Evolutionary conservation across 345 rosid species (phyloP).

Genomic region (Eucalyptus tenuipes): DNA sequence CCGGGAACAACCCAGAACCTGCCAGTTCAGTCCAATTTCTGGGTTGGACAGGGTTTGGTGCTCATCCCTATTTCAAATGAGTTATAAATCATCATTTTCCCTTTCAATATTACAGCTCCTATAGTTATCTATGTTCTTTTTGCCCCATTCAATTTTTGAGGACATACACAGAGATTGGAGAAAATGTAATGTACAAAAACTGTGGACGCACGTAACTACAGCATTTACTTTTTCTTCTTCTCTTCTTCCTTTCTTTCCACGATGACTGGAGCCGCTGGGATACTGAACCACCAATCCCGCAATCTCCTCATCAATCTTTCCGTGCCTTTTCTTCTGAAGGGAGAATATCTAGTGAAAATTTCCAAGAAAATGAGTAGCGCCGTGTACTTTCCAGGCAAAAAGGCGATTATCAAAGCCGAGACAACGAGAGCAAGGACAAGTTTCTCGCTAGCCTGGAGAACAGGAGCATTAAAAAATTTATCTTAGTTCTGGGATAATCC

Average conservation of each 20-base stretch:
- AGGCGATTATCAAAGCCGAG: slow-evolving; percentile 25
- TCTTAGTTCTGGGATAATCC: neutral
- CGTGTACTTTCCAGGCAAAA: slow-evolving; percentile 50
- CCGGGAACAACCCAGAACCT: neutral
- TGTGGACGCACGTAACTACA: neutral
- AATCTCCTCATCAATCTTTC: slow-evolving; percentile 65
- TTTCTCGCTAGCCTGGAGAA: slow-evolving; percentile 55
- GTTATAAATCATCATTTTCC: neutral
- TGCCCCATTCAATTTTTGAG: neutral
- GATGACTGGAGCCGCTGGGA: slow-evolving; percentile 79
- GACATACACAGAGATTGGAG: neutral
- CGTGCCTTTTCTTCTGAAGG: slow-evolving; percentile 47
- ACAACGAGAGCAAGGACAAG: slow-evolving; percentile 35
- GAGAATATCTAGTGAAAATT: slow-evolving; percentile 73
- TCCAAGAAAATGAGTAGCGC: slow-evolving; percentile 35
- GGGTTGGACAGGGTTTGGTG: neutral
- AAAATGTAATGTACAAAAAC: neutral
- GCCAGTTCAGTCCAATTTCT: accelerated
- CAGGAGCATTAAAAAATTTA: neutral
- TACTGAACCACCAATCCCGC: slow-evolving; percentile 94
- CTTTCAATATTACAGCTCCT: neutral
- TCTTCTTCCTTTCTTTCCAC: slow-evolving; percentile 56
- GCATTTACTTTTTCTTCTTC: slow-evolving; percentile 37
- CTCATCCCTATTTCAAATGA: neutral
- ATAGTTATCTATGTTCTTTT: neutral